phyloP scores from a whole-genome alignment of 1,139 yeast genomes.

The Saccharomyces hybrid region DNA sequence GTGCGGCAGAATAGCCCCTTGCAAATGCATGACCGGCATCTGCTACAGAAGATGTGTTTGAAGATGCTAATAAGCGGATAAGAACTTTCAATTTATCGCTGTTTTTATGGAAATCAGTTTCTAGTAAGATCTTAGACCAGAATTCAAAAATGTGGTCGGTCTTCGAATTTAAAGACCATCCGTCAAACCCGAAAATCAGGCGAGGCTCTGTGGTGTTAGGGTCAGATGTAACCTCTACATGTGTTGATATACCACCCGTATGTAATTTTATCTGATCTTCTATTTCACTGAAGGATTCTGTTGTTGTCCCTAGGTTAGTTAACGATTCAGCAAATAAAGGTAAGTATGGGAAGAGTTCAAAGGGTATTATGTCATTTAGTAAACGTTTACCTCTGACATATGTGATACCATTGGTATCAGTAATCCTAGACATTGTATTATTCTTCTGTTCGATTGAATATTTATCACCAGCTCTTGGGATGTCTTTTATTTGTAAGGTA shows the following conservation, averaged over 20 bases:
- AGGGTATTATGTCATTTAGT: conserved; percentile 47
- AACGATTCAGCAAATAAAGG: conserved; percentile 75
- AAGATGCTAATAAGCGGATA: conserved; percentile 67
- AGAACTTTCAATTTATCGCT: conserved; percentile 65
- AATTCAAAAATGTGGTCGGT: conserved; percentile 51
- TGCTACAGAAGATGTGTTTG: conserved; percentile 69
- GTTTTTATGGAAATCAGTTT: conserved; percentile 60
- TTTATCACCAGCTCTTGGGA: conserved; percentile 48
- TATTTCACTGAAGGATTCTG: conserved; percentile 63
- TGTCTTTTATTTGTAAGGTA: conserved; percentile 62
- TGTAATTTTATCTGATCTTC: conserved; percentile 75
- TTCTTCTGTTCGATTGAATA: conserved; percentile 31
- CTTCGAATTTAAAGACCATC: conserved; percentile 68
- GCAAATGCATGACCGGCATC: conserved; percentile 89
- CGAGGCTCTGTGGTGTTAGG: conserved; percentile 36
- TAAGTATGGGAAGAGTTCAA: conserved; percentile 54
- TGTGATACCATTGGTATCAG: conserved; percentile 68
- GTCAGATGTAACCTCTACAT: conserved; percentile 48
- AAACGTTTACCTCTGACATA: conserved; percentile 57
- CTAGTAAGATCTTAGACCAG: conserved; percentile 59
- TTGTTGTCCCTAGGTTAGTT: conserved; percentile 74
- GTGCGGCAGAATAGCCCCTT: conserved; percentile 56
- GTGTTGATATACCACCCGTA: conserved; percentile 77
- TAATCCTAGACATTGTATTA: conserved; percentile 37
- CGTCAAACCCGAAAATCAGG: conserved; percentile 51